Percentiles rank a stretch among this genome's conserved stretches.
phyloP scores from a whole-genome alignment of 2,329 filamentous ascomycete species.

The Diaporthe citri region DNA sequence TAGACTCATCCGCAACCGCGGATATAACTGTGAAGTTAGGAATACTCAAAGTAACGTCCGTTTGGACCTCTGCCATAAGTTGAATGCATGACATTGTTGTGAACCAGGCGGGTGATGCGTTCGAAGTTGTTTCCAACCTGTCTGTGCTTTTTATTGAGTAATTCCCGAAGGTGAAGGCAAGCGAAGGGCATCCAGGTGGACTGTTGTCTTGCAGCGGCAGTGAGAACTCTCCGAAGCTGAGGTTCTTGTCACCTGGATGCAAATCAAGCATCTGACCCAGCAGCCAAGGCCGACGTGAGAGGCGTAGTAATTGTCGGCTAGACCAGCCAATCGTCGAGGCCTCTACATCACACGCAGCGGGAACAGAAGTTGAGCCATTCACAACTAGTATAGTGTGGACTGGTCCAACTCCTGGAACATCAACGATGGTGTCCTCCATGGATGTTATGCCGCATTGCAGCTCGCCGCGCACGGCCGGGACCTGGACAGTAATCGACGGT shows the following conservation, averaged over 20 bases:
- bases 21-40: background rate
- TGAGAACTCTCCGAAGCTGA: background rate
- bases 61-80: slow-evolving; percentile 7
- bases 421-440: background rate
- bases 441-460: background rate
- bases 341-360: background rate
- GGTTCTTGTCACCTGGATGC: background rate
- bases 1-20: background rate
- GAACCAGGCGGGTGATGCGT: background rate
- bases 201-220: background rate
- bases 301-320: background rate
- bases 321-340: background rate
- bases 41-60: background rate
- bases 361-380: background rate
- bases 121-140: too few species aligned
- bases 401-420: background rate
- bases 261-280: background rate
- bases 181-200: background rate
- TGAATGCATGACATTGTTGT: slow-evolving; percentile 9
- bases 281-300: background rate
- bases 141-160: background rate
- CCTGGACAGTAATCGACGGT: background rate
- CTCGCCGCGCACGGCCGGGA: background rate
- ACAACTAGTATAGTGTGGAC: background rate
- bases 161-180: background rate